Conservation (phyloP, 345 rosid species). For the Eucalyptus microcorys region DNA sequence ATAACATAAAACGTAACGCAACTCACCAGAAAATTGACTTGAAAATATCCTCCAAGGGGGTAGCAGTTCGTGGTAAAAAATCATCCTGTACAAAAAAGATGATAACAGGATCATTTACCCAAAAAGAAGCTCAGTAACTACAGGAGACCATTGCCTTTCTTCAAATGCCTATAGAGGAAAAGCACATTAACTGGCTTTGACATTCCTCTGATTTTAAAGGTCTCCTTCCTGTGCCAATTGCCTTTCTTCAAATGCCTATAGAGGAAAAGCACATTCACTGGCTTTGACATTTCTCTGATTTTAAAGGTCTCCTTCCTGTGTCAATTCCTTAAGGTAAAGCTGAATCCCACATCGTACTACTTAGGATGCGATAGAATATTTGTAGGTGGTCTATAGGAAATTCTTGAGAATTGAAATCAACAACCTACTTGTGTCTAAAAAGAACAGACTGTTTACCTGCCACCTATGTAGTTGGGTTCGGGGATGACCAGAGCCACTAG, state of each 20-base stretch:
- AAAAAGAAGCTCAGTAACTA: neutral
- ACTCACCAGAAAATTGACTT: conserved; percentile 78
- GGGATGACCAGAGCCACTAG: neutral
- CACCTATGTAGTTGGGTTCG: neutral
- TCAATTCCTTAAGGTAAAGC: neutral
- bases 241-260: neutral
- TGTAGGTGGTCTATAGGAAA: neutral
- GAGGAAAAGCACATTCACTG: neutral
- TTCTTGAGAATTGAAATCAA: neutral
- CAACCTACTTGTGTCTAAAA: neutral
- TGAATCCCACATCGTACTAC: neutral
- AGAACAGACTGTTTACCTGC: neutral
- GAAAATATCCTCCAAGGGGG: conserved; percentile 86
- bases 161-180: neutral
- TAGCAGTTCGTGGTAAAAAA: conserved; percentile 90
- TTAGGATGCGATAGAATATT: neutral
- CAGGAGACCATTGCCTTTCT: neutral
- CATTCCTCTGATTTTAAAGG: neutral
- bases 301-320: neutral
- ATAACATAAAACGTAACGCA: neutral
- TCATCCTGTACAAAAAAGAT: conserved; percentile 46
- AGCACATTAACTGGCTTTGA: neutral
- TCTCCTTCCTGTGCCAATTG: neutral
- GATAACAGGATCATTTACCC: neutral
- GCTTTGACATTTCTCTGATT: neutral